Base-by-base conservation (phyloP, 352 stramenopile genomes). In the Phytophthora meadii region DNA sequence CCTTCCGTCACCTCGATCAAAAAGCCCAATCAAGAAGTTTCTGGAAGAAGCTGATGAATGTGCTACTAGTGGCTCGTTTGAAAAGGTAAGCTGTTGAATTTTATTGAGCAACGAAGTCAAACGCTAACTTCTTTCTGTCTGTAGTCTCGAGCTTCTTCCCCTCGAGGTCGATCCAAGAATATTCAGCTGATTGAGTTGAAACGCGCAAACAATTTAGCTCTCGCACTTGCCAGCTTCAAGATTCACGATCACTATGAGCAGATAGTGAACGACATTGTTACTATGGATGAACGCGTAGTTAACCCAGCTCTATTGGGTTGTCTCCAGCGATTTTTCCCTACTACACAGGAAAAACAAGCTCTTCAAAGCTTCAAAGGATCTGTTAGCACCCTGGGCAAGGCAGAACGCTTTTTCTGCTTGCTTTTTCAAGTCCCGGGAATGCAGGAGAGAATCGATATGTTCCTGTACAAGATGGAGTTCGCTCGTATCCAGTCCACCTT, bases 381-480 rank as follows among this genome's bases (percentile, higher is more conserved):
- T 0, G 19, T 81, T 2, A 74, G 70, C 24, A 77, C 63, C 1
- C 70, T 94, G 15, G 84, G 87, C 12, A 90, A 88, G 48, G 81
- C 87, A 24, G 87, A 94, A 34, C 74, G 80, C 24, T 94, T 94
- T 57, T 86, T 93, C 37, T 86, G 62, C 46, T 58, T 83, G 37
- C 48, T 93, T 22, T 77, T 93, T 30, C 80, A 83, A 70, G 72
- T 93, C 8, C 68, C 81, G 6, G 61, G 76, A 7, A 82, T 91
- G 61, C 69, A 82, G 15, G 65, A 81, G 34, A 77, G 82, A 15
- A 90, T 93, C 46, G 81, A 93, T 25, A 88, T 84, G 64, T 90
- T 93, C 15, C 56, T 91, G 28, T 93, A 88, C 67, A 93, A 91
- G 57, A 76, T 93, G 37, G 80, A 88, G 68, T 93, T 93, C 45